These are phyloP conservation scores for Myriosclerotinia duriaeana DNA, from an alignment of 2,329 filamentous ascomycete genomes.

Conservation along the genomic window DNA sequence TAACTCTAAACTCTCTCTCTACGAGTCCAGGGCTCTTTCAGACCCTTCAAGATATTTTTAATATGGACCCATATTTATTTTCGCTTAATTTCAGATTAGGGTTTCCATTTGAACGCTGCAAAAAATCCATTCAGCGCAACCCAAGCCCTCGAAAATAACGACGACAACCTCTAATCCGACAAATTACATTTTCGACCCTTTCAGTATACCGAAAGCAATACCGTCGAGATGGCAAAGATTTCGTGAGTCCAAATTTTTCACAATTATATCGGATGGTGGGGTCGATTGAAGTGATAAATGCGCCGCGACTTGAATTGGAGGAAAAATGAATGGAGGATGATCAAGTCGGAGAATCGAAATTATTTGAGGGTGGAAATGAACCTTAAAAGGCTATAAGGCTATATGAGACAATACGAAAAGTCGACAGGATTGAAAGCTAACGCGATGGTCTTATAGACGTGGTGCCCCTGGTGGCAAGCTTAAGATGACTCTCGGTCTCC, in stretches of 20 bases:
- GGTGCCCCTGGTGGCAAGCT: slow-evolving; percentile 99
- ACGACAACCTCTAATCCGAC: slow-evolving; percentile 27
- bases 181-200: slow-evolving; percentile 35
- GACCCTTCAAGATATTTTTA: neutral
- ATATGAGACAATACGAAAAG: neutral
- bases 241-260: slow-evolving; percentile 52
- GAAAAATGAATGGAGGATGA: neutral
- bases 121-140: neutral
- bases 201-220: slow-evolving; percentile 39
- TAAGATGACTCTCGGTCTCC: slow-evolving; percentile 99
- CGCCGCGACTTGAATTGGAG: neutral
- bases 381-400: neutral
- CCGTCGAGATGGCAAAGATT: slow-evolving; percentile 62
- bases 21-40: no score
- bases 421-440: slow-evolving; percentile 26
- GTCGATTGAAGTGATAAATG: slow-evolving; percentile 17
- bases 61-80: slow-evolving; percentile 24
- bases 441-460: slow-evolving; percentile 52
- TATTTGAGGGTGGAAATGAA: neutral
- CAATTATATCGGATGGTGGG: slow-evolving; percentile 15
- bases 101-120: slow-evolving; percentile 31
- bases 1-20: no score
- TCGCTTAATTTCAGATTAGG: slow-evolving; percentile 39
- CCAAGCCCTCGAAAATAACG: slow-evolving; percentile 27
- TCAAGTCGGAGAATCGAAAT: neutral